Conservation (phyloP, 495 filamentous ascomycete species). For the Cercophora sp. region DNA sequence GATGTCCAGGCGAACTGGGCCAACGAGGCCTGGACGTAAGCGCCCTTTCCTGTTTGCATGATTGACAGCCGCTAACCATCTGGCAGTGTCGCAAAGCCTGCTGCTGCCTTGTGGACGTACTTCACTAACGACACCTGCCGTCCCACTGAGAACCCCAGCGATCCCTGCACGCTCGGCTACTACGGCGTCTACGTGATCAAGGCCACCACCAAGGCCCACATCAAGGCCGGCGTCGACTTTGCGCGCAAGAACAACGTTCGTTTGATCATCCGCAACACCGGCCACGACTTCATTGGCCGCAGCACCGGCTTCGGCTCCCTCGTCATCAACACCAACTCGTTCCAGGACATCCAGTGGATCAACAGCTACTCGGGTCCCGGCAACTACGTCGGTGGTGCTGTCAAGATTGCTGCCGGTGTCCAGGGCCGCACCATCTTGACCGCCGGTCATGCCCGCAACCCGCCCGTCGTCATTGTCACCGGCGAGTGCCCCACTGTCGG, state of each 20-base stretch:
- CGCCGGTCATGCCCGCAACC: slow-evolving; percentile 37
- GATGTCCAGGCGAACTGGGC: slow-evolving; percentile 22
- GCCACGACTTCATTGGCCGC: slow-evolving; percentile 54
- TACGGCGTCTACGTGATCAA: slow-evolving; percentile 48
- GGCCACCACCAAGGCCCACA: slow-evolving; percentile 36
- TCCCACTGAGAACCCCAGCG: slow-evolving; percentile 43
- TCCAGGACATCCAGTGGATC: slow-evolving; percentile 45
- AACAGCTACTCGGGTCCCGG: slow-evolving; percentile 37
- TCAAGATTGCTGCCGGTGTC: slow-evolving; percentile 57
- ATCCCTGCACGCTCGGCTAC: slow-evolving; percentile 53
- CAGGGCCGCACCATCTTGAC: slow-evolving; percentile 46
- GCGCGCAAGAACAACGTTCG: slow-evolving; percentile 53
- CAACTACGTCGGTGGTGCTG: slow-evolving; percentile 28
- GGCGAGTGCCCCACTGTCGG: slow-evolving; percentile 49
- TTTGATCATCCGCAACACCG: slow-evolving; percentile 58
- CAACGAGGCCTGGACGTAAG: slow-evolving; percentile 29
- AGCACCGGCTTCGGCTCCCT: slow-evolving; percentile 53
- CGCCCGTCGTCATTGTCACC: slow-evolving; percentile 43
- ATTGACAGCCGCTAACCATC: neutral
- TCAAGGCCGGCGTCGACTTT: slow-evolving; percentile 49
- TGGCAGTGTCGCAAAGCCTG: slow-evolving; percentile 23
- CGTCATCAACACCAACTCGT: slow-evolving; percentile 58
- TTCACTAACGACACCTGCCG: slow-evolving; percentile 39
- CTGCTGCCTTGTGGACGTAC: slow-evolving; percentile 32
- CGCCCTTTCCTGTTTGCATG: too few relatives aligned